Evolutionary conservation across 1,284 basidiomycete genomes (phyloP).

Genomic region (Ustilago cynodontis): DNA sequence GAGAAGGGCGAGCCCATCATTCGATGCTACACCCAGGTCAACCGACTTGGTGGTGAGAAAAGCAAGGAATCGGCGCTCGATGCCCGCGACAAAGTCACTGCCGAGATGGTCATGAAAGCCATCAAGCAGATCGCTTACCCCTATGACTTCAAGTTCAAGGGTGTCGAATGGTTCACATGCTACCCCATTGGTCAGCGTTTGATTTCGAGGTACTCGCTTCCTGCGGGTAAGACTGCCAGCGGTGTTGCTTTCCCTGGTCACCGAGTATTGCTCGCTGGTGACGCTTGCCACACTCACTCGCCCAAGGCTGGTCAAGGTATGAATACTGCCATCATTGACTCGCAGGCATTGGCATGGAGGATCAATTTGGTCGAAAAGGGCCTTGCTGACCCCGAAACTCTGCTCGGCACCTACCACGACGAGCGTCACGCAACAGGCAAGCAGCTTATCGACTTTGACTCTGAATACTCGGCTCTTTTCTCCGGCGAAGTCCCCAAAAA

Average conservation of each 20-base stretch:
- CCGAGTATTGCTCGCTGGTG: conserved; percentile 70
- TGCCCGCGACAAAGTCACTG: conserved; percentile 67
- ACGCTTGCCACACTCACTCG: conserved; percentile 71
- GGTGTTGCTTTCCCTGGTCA: conserved; percentile 51
- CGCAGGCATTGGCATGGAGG: conserved; percentile 71
- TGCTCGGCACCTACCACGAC: conserved; percentile 71
- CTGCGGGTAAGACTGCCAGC: conserved; percentile 36
- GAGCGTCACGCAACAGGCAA: conserved; percentile 70
- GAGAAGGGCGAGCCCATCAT: conserved; percentile 69
- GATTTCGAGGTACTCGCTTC: conserved; percentile 59
- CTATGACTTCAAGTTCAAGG: conserved; percentile 70
- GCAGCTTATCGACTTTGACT: conserved; percentile 71
- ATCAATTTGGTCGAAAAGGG: conserved; percentile 72
- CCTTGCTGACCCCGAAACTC: conserved; percentile 64
- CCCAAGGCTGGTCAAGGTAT: conserved; percentile 71
- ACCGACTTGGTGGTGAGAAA: conserved; percentile 62
- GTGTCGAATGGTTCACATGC: conserved; percentile 70
- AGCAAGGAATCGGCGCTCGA: conserved; percentile 57
- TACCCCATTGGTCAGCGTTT: conserved; percentile 69
- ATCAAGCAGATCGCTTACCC: conserved; percentile 71
- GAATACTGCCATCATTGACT: conserved; percentile 72
- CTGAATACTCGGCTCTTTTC: conserved; percentile 71
- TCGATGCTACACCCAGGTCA: conserved; percentile 69
- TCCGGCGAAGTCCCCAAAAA: conserved; percentile 65
- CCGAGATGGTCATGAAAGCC: conserved; percentile 69